Conservation (phyloP, 768 basidiomycete genomes). For the Russula compacta region DNA sequence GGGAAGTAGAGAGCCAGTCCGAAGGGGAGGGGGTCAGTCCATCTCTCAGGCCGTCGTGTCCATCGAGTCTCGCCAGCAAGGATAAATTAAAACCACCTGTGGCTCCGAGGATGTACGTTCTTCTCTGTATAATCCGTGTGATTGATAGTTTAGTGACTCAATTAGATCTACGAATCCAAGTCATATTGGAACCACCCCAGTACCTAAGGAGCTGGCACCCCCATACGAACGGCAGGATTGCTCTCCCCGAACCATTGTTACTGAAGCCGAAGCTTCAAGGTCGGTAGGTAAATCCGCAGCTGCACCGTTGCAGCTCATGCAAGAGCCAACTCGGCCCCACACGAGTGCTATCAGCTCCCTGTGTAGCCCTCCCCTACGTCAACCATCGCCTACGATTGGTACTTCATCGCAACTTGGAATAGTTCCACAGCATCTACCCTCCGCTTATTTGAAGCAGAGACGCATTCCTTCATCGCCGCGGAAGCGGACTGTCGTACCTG, state of each 20-base stretch:
- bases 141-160: background rate
- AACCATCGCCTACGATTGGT: background rate
- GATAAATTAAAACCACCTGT: background rate
- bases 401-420: background rate
- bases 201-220: background rate
- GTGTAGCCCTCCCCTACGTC: background rate
- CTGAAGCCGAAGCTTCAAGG: background rate
- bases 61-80: background rate
- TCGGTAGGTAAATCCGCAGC: background rate
- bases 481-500: background rate
- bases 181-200: background rate
- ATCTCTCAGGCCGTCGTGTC: background rate
- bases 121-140: background rate
- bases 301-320: background rate
- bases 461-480: background rate
- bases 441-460: background rate
- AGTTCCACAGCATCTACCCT: background rate
- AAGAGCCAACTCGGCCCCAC: constrained; percentile 17
- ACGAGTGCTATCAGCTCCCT: constrained; percentile 7
- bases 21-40: background rate
- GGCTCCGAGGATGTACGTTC: background rate
- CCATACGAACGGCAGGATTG: background rate
- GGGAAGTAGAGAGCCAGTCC: background rate
- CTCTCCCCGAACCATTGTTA: background rate
- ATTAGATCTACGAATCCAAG: background rate